Evolutionary conservation across 169 alveolate species (phyloP), one percentile per base, ranked within the genome.

Genomic region (Eimeria maxima): DNA sequence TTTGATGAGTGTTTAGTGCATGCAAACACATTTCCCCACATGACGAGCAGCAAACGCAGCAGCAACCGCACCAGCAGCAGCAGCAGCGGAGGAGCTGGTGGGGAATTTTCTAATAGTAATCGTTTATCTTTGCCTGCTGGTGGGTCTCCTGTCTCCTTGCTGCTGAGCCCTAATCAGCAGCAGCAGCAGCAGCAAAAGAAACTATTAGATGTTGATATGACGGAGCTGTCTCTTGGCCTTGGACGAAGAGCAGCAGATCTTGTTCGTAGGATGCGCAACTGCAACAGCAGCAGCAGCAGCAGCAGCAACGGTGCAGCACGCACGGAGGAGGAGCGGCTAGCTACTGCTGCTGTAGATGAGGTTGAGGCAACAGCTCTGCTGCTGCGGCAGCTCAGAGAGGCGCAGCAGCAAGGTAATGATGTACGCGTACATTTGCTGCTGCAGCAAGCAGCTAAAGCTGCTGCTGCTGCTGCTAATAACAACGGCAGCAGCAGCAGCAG

Each of bases 371-470:
- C 86, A 2, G 50, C 86, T 0, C 0, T 74, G 86, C 86, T 74
- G 86, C 86, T 74, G 55, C 42, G 50, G 50, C 86, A 74, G 50
- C 44, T 74, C 50, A 7, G 10, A 74, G 86, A 74, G 55, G 86
- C 86, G 2, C 42, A 74, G 86, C 55, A 74, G 44, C 55, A 29
- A 16, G 86, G 86, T 6, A 74, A 33, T 20, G 86, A 74, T 18
- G 55, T 74, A 14, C 50, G 27, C 0, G 42, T 74, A 22, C 24
- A 74, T 20, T 38, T 74, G 86, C 86, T 74, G 86, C 86, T 74
- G 86, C 86, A 33, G 86, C 86, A 74, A 27, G 86, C 86, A 74
- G 86, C 86, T 10, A 29, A 74, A 8, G 86, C 86, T 29, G 86
- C 86, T 74, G 86, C 86, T 74, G 86, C 55, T 67, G 78, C 78